These are phyloP conservation scores for Boletus rufocinnamomeus DNA, from an alignment of 768 basidiomycete species.

Conservation along the genomic window DNA sequence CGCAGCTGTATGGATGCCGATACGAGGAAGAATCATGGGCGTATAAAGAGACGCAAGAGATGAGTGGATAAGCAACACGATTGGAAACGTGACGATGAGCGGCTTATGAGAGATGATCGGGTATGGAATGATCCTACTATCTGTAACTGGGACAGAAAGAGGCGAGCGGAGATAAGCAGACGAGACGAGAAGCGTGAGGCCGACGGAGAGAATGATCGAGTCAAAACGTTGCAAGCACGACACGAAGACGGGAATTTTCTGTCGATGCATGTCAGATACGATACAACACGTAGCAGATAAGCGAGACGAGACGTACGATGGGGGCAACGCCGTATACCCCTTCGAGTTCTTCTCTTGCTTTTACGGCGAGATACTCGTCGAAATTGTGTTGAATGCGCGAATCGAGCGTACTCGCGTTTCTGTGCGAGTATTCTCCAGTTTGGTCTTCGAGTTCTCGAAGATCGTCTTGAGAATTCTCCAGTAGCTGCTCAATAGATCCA, in stretches of 20 bases:
- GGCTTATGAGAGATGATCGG: constrained; percentile 35
- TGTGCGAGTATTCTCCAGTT: not conserved
- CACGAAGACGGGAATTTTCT: constrained; percentile 80
- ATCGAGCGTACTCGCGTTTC: constrained; percentile 23
- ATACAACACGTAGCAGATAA: not conserved
- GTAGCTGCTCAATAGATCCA: constrained; percentile 9
- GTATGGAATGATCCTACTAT: constrained; percentile 17
- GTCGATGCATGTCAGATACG: constrained; percentile 9
- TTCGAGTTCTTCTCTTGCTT: constrained; percentile 74
- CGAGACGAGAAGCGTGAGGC: constrained; percentile 53
- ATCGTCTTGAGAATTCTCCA: constrained; percentile 17
- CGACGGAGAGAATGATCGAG: constrained; percentile 68
- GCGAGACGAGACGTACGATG: constrained; percentile 53
- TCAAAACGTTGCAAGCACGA: constrained; percentile 77
- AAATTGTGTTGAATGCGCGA: constrained; percentile 64
- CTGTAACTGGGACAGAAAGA: constrained; percentile 36
- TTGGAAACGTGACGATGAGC: constrained; percentile 43
- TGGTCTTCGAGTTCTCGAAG: constrained; percentile 26
- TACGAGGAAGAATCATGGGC: constrained; percentile 62
- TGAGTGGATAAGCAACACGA: constrained; percentile 51
- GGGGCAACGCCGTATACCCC: constrained; percentile 78
- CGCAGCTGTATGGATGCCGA: constrained; percentile 76
- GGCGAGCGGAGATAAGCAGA: constrained; percentile 62
- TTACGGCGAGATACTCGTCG: constrained; percentile 61
- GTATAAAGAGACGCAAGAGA: constrained; percentile 66